These are phyloP conservation scores for Debaryomyces hansenii DNA, from an alignment of 805 yeast species.

Conservation along the genomic window DNA sequence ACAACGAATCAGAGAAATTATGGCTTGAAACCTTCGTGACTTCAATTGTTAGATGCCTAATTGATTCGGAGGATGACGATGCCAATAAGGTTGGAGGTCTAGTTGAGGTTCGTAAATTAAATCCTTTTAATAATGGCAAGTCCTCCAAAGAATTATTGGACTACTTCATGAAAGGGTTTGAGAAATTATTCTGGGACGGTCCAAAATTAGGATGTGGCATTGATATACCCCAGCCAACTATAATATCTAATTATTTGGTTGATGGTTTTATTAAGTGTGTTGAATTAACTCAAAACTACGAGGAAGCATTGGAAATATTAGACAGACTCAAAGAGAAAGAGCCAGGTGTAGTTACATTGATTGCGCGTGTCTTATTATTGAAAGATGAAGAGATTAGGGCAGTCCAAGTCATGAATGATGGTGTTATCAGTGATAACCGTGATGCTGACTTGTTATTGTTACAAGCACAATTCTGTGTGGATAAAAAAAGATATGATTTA, in stretches of 20 bases:
- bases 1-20: constrained; percentile 53
- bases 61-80: constrained; percentile 73
- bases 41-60: constrained; percentile 71
- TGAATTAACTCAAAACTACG: constrained; percentile 63
- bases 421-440: constrained; percentile 49
- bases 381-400: constrained; percentile 63
- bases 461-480: constrained; percentile 58
- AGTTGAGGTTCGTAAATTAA: constrained; percentile 80
- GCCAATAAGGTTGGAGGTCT: constrained; percentile 51
- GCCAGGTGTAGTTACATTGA: constrained; percentile 56
- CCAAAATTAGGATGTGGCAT: constrained; percentile 63
- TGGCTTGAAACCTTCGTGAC: constrained; percentile 60
- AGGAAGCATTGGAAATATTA: constrained; percentile 60
- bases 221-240: constrained; percentile 67
- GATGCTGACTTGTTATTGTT: constrained; percentile 55
- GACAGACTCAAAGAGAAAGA: constrained; percentile 50
- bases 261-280: constrained; percentile 70
- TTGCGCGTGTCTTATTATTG: constrained; percentile 52
- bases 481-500: constrained; percentile 52
- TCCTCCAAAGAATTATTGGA: constrained; percentile 42
- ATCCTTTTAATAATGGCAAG: constrained; percentile 61
- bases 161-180: constrained; percentile 64
- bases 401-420: constrained; percentile 50
- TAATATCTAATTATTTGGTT: constrained; percentile 65
- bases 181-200: constrained; percentile 64